Evolutionary conservation across 768 basidiomycete species (phyloP).

Genomic region (Amanita rubescens): DNA sequence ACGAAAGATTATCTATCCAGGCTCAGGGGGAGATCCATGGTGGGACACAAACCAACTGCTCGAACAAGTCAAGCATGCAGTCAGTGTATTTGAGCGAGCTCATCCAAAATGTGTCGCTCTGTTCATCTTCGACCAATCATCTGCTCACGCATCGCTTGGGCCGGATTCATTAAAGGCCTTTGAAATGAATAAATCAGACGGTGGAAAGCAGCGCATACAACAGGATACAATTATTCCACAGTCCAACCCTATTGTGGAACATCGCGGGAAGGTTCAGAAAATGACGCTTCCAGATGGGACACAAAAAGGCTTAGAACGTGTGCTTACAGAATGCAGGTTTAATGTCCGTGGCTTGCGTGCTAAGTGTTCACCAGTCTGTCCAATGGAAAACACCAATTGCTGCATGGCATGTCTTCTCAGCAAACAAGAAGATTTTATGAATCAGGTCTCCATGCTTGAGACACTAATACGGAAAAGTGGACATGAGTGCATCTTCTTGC

Average conservation of each 20-base stretch:
- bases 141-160: slow-evolving; percentile 30
- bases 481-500: slow-evolving; percentile 32
- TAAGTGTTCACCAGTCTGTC: slow-evolving; percentile 32
- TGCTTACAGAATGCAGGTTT: slow-evolving; percentile 35
- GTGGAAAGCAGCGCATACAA: slow-evolving; percentile 29
- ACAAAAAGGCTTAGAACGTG: slow-evolving; percentile 27
- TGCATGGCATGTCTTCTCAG: slow-evolving; percentile 31
- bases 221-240: slow-evolving; percentile 30
- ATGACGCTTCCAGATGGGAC: slow-evolving; percentile 26
- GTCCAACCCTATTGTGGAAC: slow-evolving; percentile 21
- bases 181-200: slow-evolving; percentile 34
- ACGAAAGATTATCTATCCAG: slow-evolving; percentile 29
- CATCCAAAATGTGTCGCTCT: slow-evolving; percentile 24
- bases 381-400: slow-evolving; percentile 23
- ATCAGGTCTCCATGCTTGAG: slow-evolving; percentile 28
- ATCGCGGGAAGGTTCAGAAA: slow-evolving; percentile 23
- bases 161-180: slow-evolving; percentile 33
- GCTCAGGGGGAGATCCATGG: slow-evolving; percentile 31
- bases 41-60: slow-evolving; percentile 31
- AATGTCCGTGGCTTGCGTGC: slow-evolving; percentile 21
- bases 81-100: slow-evolving; percentile 28
- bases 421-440: slow-evolving; percentile 32
- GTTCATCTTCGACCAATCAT: slow-evolving; percentile 37
- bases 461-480: slow-evolving; percentile 21
- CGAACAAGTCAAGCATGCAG: slow-evolving; percentile 24